A percentile compares a stretch with the other conserved stretches of the same genome.
Evolutionary conservation across 2,329 filamentous ascomycete species (phyloP).

Genomic region (Graphilbum ipis-grandicollis): DNA sequence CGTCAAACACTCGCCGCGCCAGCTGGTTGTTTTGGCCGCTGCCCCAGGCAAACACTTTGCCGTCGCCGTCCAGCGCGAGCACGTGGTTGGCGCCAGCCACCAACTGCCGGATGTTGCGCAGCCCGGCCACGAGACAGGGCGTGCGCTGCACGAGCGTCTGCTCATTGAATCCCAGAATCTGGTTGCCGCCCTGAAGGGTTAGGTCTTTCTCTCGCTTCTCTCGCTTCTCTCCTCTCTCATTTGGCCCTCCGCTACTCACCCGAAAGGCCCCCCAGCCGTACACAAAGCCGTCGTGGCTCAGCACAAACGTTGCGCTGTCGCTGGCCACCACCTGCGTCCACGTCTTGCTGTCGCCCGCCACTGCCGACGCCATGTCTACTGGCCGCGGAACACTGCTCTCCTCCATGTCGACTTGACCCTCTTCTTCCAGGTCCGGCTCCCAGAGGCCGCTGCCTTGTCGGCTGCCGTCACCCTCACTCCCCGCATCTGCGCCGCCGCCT

Average conservation of each 20-base stretch:
- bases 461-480: too few relatives aligned
- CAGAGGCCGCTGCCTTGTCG: too few relatives aligned
- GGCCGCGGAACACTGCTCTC: constrained; percentile 47
- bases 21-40: constrained; percentile 50
- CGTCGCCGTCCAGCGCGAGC: constrained; percentile 47
- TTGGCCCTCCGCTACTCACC: constrained; percentile 13
- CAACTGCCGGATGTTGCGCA: constrained; percentile 48
- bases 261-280: constrained; percentile 79
- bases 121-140: constrained; percentile 37
- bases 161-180: constrained; percentile 22
- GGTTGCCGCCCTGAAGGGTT: constrained; percentile 26
- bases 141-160: constrained; percentile 22
- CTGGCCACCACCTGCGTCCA: constrained; percentile 49
- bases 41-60: constrained; percentile 54
- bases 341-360: constrained; percentile 12
- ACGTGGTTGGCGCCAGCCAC: constrained; percentile 55
- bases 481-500: constrained; percentile 39
- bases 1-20: constrained; percentile 42
- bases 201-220: too few relatives aligned
- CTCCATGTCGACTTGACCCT: constrained; percentile 37
- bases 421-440: too few relatives aligned
- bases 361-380: constrained; percentile 27
- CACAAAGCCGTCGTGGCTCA: constrained; percentile 58
- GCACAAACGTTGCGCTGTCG: constrained; percentile 58
- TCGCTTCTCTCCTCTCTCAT: too few relatives aligned